Evolutionary conservation across 768 basidiomycete genomes (phyloP), one percentile per base, ranked within the genome.

Genomic region (Rubroboletus pulcherrimus): DNA sequence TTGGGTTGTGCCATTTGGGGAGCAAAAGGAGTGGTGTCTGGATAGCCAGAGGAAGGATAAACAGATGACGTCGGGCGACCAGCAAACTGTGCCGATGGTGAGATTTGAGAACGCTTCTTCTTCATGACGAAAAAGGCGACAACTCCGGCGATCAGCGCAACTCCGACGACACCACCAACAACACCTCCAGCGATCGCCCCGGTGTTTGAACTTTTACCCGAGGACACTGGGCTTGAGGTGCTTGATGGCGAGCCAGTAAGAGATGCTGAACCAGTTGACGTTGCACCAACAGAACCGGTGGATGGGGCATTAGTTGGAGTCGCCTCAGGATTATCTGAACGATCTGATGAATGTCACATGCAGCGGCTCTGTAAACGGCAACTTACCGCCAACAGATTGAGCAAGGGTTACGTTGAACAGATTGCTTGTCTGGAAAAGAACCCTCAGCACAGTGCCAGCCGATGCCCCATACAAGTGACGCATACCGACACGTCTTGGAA

Each of bases 161-260:
- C 54, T n/a, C 67, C 74, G 29, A 81, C 74, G 1, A 86, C 80
- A n/a, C 86, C 85, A 39, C 85, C 86, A 0, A 80, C 82, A 37
- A 87, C 85, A 19, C 81, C 82, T 2, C 84, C 84, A 3, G 80
- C 76, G 39, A 87, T 86, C 7, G 82, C 81, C 3, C 80, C 84
- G 1, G 78, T 71, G 59, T 81, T 71, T 17, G 59, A 52, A n/a
- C 12, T 51, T 21, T 38, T 57, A 46, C 61, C 43, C 41, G 57
- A 35, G 24, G 51, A 30, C 7, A 51, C 31, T 24, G 65, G 4
- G 12, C 35, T 33, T 14, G 58, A 33, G 19, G 55, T 19, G 11
- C 26, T 14, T 3, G 60, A 46, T n/a, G 64, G 49, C 1, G 61
- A 30, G 10, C 53, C 33, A 5, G 58, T 60, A 11, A 62, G 52